phyloP scores from a whole-genome alignment of 2,329 filamentous ascomycete genomes.

The Cadophora luteo-olivacea region DNA sequence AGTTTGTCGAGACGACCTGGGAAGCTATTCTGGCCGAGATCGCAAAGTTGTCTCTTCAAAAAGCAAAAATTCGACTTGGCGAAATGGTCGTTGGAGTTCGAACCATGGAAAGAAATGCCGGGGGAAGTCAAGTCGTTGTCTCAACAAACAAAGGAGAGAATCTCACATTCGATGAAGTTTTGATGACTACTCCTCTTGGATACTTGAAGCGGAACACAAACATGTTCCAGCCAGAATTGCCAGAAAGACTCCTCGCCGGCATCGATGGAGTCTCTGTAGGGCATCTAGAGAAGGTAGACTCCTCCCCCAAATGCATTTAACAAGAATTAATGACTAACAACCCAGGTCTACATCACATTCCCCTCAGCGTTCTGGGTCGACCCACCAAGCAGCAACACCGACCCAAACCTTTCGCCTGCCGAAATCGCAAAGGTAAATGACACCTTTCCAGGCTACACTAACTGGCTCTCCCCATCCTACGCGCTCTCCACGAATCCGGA shows the following conservation, averaged over 20 bases:
- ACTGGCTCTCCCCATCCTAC: conserved; percentile 67
- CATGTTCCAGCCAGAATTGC: conserved; percentile 53
- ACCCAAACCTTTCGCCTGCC: conserved; percentile 17
- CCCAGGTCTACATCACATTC: conserved; percentile 57
- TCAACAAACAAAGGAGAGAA: conserved; percentile 30
- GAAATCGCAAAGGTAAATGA: conserved; percentile 19
- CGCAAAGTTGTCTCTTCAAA: conserved; percentile 25
- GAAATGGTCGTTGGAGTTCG: conserved; percentile 34
- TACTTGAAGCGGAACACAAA: conserved; percentile 52
- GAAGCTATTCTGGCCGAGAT: conserved; percentile 29
- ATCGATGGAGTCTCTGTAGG: conserved; percentile 49
- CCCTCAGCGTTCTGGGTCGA: conserved; percentile 65
- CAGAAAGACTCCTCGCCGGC: conserved; percentile 50
- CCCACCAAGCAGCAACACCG: not conserved
- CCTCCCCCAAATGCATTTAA: no score
- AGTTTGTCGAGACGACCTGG: conserved; percentile 32
- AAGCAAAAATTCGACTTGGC: conserved; percentile 25
- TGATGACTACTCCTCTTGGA: conserved; percentile 59
- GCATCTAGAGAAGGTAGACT: conserved; percentile 61
- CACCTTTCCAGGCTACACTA: conserved; percentile 55
- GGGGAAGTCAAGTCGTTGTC: conserved; percentile 28
- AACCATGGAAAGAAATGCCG: conserved; percentile 15
- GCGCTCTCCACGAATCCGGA: conserved; percentile 54
- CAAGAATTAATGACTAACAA: conserved; percentile 10
- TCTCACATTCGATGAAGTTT: conserved; percentile 49